Percentiles rank a stretch among this genome's conserved stretches.
Evolutionary conservation across 2,329 filamentous ascomycete species (phyloP).

Genomic region (Bipolaris victoriae): DNA sequence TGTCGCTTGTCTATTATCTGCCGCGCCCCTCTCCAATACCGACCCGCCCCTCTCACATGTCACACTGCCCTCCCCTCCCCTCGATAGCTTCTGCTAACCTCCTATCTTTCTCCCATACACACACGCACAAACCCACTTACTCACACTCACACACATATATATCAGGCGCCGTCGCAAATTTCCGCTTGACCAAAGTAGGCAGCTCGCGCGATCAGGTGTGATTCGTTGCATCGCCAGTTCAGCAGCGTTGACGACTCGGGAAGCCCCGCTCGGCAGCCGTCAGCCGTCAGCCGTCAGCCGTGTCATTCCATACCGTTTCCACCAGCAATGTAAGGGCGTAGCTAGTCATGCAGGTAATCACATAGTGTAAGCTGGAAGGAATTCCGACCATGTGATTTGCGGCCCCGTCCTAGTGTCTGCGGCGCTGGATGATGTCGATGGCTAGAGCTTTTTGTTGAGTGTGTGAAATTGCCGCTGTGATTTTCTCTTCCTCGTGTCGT

Average conservation of each 20-base stretch:
- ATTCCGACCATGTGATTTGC: constrained; percentile 18
- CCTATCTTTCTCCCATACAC: background rate
- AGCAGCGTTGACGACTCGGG: constrained; percentile 22
- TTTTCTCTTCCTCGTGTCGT: background rate
- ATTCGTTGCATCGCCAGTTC: constrained; percentile 15
- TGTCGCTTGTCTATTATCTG: background rate
- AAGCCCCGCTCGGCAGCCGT: constrained; percentile 32
- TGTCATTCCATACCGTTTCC: constrained; percentile 11
- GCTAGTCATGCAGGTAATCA: constrained; percentile 30
- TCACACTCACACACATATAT: background rate
- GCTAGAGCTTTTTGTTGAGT: constrained; percentile 8
- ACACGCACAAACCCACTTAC: background rate
- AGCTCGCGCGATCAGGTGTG: constrained; percentile 13
- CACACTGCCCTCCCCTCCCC: too few species aligned
- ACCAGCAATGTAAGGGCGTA: constrained; percentile 19
- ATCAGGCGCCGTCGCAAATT: constrained; percentile 2
- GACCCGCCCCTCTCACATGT: too few species aligned
- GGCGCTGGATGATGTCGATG: constrained; percentile 7
- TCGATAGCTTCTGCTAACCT: too few species aligned
- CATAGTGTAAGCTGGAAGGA: constrained; percentile 19
- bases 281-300: constrained; percentile 26
- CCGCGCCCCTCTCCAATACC: too few species aligned
- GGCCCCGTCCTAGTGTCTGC: background rate
- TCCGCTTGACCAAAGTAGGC: constrained; percentile 7
- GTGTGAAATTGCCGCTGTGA: background rate